A percentile compares a stretch with the other conserved stretches of the same genome.
Conservation (phyloP, 768 basidiomycete species). For the Suillus paluster region DNA sequence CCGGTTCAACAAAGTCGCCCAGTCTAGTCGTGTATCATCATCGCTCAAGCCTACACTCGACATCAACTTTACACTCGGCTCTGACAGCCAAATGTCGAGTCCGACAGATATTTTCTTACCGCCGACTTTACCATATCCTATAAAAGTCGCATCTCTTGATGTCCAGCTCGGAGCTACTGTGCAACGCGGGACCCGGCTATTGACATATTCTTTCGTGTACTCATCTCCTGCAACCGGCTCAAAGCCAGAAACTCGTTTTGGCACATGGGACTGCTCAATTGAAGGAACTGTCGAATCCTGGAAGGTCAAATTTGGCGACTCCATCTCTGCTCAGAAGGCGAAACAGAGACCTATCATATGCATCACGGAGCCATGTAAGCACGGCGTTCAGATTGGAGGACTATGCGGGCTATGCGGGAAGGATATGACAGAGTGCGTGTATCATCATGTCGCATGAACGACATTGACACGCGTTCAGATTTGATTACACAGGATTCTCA, state of each 20-base stretch:
- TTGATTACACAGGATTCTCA: slow-evolving; percentile 87
- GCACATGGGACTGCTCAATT: slow-evolving; percentile 89
- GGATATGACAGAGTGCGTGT: slow-evolving; percentile 86
- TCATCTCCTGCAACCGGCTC: slow-evolving; percentile 48
- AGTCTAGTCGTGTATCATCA: slow-evolving; percentile 5
- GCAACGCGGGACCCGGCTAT: slow-evolving; percentile 73
- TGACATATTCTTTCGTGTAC: slow-evolving; percentile 84
- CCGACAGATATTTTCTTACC: slow-evolving; percentile 82
- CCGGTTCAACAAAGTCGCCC: slow-evolving; percentile 2
- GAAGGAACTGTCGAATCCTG: slow-evolving; percentile 79
- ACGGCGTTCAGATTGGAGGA: slow-evolving; percentile 90
- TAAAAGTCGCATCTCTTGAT: slow-evolving; percentile 77
- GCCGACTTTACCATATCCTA: slow-evolving; percentile 80
- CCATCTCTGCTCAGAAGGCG: slow-evolving; percentile 61
- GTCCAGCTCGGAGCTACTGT: slow-evolving; percentile 50
- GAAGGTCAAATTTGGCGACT: slow-evolving; percentile 69
- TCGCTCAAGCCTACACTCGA: slow-evolving; percentile 1
- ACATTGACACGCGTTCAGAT: slow-evolving; percentile 42
- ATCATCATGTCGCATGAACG: slow-evolving; percentile 10
- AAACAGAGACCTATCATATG: slow-evolving; percentile 63
- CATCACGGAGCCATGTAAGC: slow-evolving; percentile 92
- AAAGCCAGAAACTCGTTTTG: slow-evolving; percentile 72
- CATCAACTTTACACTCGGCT: background rate
- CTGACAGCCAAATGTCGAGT: slow-evolving; percentile 47
- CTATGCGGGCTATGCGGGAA: slow-evolving; percentile 94